These are phyloP conservation scores for Raffaelea arxii DNA, from an alignment of 2,329 filamentous ascomycete species.

Conservation along the genomic window DNA sequence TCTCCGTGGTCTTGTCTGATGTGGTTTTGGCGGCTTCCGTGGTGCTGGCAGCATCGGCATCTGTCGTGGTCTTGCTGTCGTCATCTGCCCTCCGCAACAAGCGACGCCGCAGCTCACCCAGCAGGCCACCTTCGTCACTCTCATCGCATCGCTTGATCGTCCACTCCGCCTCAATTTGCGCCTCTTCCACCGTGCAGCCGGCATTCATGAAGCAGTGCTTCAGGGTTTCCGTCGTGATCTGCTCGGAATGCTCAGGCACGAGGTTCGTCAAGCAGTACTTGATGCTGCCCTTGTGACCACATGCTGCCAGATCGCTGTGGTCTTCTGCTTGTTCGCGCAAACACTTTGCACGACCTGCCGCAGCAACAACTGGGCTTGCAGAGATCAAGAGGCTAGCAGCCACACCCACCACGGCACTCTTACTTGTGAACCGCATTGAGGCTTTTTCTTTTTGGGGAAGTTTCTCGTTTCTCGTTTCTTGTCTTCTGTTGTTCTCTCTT, in stretches of 20 bases:
- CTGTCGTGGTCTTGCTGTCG: constrained; percentile 1
- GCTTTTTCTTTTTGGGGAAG: background rate
- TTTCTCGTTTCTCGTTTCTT: too few relatives aligned
- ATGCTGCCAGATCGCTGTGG: constrained; percentile 24
- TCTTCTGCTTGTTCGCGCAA: constrained; percentile 26
- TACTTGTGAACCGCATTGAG: background rate
- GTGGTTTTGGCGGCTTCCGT: constrained; percentile 1
- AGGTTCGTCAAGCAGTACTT: constrained; percentile 29
- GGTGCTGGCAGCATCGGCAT: background rate
- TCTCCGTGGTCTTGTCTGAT: background rate
- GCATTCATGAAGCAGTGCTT: constrained; percentile 26
- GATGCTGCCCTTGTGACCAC: constrained; percentile 32
- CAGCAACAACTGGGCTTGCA: too few relatives aligned
- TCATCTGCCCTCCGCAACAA: constrained; percentile 3
- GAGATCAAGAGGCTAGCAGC: too few relatives aligned
- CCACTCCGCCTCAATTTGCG: constrained; percentile 23
- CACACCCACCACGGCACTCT: background rate
- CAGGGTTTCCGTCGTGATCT: constrained; percentile 19
- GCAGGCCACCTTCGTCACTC: background rate
- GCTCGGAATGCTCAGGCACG: constrained; percentile 11
- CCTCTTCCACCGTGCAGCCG: constrained; percentile 26
- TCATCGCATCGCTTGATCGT: constrained; percentile 23
- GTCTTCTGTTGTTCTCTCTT: too few relatives aligned
- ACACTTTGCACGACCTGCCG: constrained; percentile 25
- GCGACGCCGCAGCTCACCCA: constrained; percentile 13